phyloP scores from a whole-genome alignment of 371 early-diverging fungal species.

The Funneliformis caledonium region DNA sequence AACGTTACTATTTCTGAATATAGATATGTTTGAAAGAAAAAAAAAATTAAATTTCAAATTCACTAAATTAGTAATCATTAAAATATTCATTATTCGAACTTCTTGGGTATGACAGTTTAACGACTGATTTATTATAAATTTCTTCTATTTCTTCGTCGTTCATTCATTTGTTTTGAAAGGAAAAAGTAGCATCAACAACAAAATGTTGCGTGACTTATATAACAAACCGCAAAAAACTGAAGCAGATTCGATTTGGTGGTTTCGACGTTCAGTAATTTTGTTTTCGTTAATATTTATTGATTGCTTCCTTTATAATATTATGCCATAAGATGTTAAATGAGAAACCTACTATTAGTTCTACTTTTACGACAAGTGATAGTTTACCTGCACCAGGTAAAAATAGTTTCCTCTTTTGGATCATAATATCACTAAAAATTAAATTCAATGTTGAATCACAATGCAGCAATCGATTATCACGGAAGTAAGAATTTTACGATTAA shows the following conservation, averaged over 20 bases:
- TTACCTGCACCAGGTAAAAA: not conserved
- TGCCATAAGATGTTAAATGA: not conserved
- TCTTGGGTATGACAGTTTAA: no score
- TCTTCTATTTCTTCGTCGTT: no score
- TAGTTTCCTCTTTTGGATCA: not conserved
- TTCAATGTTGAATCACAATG: not conserved
- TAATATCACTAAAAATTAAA: not conserved
- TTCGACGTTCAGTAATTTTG: not conserved
- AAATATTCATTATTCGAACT: no score
- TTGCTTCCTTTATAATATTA: not conserved
- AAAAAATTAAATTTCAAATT: no score
- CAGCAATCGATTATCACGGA: constrained; percentile 2
- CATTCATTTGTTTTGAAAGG: no score
- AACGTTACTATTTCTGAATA: no score
- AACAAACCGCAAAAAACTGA: constrained; percentile 8
- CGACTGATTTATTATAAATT: no score
- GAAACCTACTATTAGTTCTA: not conserved
- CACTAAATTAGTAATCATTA: no score
- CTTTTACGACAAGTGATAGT: not conserved
- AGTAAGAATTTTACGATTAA: not conserved
- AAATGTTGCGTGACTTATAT: constrained; percentile 6
- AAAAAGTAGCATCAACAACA: not conserved
- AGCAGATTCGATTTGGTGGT: not conserved
- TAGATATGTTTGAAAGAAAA: no score
- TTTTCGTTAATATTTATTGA: not conserved